Conservation (phyloP, 306 rosid species). For the Dryas drummondii region DNA sequence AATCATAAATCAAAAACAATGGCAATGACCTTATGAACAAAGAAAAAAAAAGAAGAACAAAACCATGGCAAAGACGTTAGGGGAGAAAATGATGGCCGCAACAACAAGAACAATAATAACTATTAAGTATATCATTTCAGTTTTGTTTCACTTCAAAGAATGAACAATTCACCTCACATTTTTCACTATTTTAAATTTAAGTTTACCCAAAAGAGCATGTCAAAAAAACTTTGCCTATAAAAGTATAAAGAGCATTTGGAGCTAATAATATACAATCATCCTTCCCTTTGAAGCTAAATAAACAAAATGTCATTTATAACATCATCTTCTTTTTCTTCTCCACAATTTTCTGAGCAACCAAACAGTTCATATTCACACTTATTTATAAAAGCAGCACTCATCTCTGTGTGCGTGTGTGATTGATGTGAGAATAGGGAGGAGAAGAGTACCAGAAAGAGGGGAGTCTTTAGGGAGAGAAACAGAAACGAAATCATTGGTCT, state of each 20-base stretch:
- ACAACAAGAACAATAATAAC: too few relatives aligned
- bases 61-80: too few relatives aligned
- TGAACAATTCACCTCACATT: background rate
- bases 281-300: background rate
- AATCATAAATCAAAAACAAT: background rate
- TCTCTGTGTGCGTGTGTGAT: background rate
- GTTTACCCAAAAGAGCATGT: background rate
- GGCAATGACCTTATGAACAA: background rate
- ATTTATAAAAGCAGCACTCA: too few relatives aligned
- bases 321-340: background rate
- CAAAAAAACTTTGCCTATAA: background rate
- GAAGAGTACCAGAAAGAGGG: constrained; percentile 46
- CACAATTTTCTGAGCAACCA: background rate
- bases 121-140: background rate
- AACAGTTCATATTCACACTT: background rate
- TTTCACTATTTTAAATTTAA: background rate
- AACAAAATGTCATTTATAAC: background rate
- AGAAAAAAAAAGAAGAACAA: background rate
- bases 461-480: constrained; percentile 36
- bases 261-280: too few relatives aligned
- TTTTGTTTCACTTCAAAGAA: background rate
- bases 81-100: too few relatives aligned
- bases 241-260: too few relatives aligned
- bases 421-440: background rate
- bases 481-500: constrained; percentile 15